Base-by-base conservation (phyloP, 2,329 filamentous ascomycete species). In the Paraphaeosphaeria minitans region DNA sequence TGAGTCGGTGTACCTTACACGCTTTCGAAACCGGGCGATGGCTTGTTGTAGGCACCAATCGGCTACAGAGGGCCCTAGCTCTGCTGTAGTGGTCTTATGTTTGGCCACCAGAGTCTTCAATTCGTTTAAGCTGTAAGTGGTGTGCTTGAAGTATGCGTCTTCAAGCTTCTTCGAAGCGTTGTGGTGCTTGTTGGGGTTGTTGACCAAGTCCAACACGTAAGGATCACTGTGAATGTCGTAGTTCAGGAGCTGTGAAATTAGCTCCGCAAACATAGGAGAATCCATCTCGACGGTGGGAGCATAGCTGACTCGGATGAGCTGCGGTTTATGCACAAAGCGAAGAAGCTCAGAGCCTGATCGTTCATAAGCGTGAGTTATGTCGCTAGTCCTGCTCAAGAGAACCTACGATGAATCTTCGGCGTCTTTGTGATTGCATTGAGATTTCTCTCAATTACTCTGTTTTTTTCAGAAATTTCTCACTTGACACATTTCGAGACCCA, bases 381-480 rank as follows among this genome's bases (percentile, higher is more conserved):
- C 4, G n/a, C 19, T 31, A 21, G 16, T 16, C 3, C 21, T 19
- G 45, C 10, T n/a, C 5, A 12, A 21, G n/a, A 13, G 27, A 46
- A 46, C 51, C 22, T 19, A 53, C 89, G 84, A 69, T 93, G 85
- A 1, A 83, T 68, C 2, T 84, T 88, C 0, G 93, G 93, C 0
- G 88, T 89, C 59, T 83, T 84, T 63, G 89, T 90, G 33, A 85
- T 80, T 0, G 91, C 85, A 71, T 93, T 83, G 45, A 97, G 78
- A 42, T 89, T 91, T 3, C 73, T 63, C 71, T 96, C 92, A 7
- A 96, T 83, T 4, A 75, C 71, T 49, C 81, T 82, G 48, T 16
- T 29, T 12, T 49, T 35, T 21, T 75, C 27, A 75, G 62, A 49
- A 50, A 14, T 1, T 14, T 19, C 22, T 19, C 13, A 22, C 51